Base-by-base conservation (phyloP, 805 yeast genomes). In the Saccharomycopsis sp. region DNA sequence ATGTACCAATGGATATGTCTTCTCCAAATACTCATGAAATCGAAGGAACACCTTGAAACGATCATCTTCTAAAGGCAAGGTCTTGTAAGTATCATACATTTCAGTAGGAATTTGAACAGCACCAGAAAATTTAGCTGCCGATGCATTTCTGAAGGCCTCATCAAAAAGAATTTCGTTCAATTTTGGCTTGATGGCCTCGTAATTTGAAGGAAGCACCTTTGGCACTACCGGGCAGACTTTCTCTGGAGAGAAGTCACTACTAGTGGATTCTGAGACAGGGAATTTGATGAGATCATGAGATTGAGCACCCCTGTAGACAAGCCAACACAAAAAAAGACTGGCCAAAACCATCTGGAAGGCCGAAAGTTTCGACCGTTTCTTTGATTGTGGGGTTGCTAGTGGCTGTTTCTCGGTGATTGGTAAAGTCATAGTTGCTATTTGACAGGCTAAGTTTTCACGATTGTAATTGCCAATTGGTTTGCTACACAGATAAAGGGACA, bases 81-180 rank as follows among this genome's bases (percentile, higher is more conserved):
- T 70, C 61, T 74, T 72, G 56, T 69, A 72, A 22, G 76, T 78
- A 67, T 89, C 96, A 61, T 70, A 77, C 15, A 83, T 76, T 61
- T 81, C 84, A 1, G 96, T 87, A 49, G 85, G 84, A 58, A 87
- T 76, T 65, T 77, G 77, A 22, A 88, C 78, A 1, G 93, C 88
- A 3, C 80, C 83, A 7, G 80, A 70, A 58, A 84, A 73, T 63
- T 75, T 79, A 9, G 65, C 66, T 19, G 78, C 77, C 0, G 86
- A 76, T 23, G 64, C 64, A 47, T 72, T 66, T 57, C 74, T 71
- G 64, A 72, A 80, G 0, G 56, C 54, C 14, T 72, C 72, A 59
- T 73, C 78, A 25, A 65, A 56, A 25, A 72, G 41, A 20, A 60
- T 56, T 9, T 29, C 24, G 19, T 60, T 47, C 23, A 60, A 24